A percentile compares a stretch with the other conserved stretches of the same genome.
These are phyloP conservation scores for Aspergillus thermomutatus DNA, from an alignment of 2,329 filamentous ascomycete species.

Conservation along the genomic window DNA sequence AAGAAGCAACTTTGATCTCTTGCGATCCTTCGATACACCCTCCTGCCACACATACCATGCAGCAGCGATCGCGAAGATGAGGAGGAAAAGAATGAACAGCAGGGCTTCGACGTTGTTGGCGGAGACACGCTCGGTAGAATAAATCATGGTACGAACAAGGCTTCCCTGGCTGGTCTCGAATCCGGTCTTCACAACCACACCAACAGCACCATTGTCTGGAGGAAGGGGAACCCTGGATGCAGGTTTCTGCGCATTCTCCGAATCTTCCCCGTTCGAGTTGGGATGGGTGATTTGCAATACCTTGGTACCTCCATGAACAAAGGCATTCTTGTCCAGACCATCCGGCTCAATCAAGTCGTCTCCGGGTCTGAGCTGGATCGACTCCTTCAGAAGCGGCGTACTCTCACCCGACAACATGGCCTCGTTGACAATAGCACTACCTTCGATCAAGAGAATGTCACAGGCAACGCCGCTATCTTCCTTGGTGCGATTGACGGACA, in stretches of 20 bases:
- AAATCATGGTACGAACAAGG: conserved; percentile 98
- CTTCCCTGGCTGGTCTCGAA: conserved; percentile 99
- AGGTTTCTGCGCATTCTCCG: conserved; percentile 59
- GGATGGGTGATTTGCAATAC: conserved; percentile 92
- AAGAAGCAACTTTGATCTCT: conserved; percentile 92
- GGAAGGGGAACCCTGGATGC: conserved; percentile 75
- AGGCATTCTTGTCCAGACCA: conserved; percentile 92
- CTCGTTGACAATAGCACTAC: conserved; percentile 96
- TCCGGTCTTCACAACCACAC: conserved; percentile 92
- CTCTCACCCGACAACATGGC: conserved; percentile 99
- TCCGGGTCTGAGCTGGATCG: conserved; percentile 79
- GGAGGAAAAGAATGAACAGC: conserved; percentile 95
- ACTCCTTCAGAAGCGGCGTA: conserved; percentile 94
- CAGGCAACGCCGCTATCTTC: conserved; percentile 96
- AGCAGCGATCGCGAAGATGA: conserved; percentile 92
- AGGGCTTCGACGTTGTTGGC: conserved; percentile 95
- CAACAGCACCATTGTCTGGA: conserved; percentile 90
- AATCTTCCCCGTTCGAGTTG: conserved; percentile 65
- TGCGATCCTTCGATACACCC: conserved; percentile 88
- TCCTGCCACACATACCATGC: conserved; percentile 99
- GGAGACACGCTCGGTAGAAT: conserved; percentile 97
- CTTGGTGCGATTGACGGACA: conserved; percentile 88
- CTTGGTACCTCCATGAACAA: conserved; percentile 96
- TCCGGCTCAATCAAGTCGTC: conserved; percentile 81
- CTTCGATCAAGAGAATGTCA: conserved; percentile 93